phyloP scores from a whole-genome alignment of 106 monocot species.

The Alisma plantagoaquatica region DNA sequence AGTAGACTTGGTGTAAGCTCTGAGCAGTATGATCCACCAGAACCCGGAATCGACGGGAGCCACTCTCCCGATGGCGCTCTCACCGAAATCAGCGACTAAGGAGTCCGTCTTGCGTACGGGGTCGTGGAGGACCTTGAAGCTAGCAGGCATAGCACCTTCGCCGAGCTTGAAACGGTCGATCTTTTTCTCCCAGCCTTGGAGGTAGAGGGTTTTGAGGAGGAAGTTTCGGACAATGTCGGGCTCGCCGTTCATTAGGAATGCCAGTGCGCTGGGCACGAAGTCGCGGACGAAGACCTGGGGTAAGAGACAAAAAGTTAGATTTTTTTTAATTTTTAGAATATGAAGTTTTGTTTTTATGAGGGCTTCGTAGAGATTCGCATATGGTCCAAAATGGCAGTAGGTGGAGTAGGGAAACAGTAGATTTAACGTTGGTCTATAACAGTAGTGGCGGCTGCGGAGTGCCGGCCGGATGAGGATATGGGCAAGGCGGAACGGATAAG shows the following conservation, averaged over 20 bases:
- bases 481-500: no score
- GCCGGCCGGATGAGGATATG: no score
- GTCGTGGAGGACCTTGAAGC: constrained; percentile 84
- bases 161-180: constrained; percentile 85
- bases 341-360: no score
- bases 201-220: constrained; percentile 60
- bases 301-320: no score
- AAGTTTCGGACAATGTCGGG: constrained; percentile 73
- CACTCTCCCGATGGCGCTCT: constrained; percentile 90
- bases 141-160: constrained; percentile 87
- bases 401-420: no score
- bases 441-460: no score
- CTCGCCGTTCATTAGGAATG: constrained; percentile 91
- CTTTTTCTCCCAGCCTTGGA: constrained; percentile 80
- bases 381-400: no score
- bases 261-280: no score
- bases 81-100: constrained; percentile 82
- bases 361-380: no score
- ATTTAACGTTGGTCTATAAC: no score
- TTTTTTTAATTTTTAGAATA: no score
- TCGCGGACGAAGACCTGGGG: no score
- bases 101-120: constrained; percentile 48
- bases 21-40: constrained; percentile 91
- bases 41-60: constrained; percentile 92
- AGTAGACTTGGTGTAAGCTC: constrained; percentile 82